Conservation (phyloP, 352 stramenopile genomes). For the Sclerospora graminicola region DNA sequence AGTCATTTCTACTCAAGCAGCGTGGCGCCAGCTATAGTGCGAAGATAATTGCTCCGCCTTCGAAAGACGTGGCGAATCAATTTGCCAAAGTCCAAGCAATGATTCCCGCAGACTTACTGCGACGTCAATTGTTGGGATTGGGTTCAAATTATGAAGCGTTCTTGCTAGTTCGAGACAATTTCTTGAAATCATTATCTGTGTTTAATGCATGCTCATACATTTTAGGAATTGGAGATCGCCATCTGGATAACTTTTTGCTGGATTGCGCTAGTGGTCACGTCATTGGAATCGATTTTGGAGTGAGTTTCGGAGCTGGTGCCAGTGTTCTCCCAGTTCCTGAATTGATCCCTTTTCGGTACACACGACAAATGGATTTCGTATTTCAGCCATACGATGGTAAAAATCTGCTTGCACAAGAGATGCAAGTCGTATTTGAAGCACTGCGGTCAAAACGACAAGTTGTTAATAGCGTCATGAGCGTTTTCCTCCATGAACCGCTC, state of each 20-base stretch:
- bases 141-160: slow-evolving; percentile 75
- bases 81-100: slow-evolving; percentile 50
- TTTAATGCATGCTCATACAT: slow-evolving; percentile 86
- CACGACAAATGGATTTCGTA: slow-evolving; percentile 62
- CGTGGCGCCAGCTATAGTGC: slow-evolving; percentile 52
- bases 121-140: slow-evolving; percentile 58
- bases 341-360: slow-evolving; percentile 87
- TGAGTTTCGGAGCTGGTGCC: slow-evolving; percentile 83
- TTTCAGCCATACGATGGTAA: slow-evolving; percentile 57
- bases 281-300: slow-evolving; percentile 88
- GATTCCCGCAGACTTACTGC: slow-evolving; percentile 69
- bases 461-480: slow-evolving; percentile 84
- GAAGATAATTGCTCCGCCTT: slow-evolving; percentile 47
- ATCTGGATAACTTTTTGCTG: slow-evolving; percentile 88
- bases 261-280: slow-evolving; percentile 60
- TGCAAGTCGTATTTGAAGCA: slow-evolving; percentile 77
- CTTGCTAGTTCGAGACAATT: slow-evolving; percentile 73
- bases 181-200: slow-evolving; percentile 70
- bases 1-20: slow-evolving; percentile 66
- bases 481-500: slow-evolving; percentile 88
- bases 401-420: slow-evolving; percentile 66
- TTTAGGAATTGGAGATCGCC: slow-evolving; percentile 85
- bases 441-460: slow-evolving; percentile 74
- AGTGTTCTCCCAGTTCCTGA: slow-evolving; percentile 82
- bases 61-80: slow-evolving; percentile 35